Base-by-base conservation (phyloP, 306 rosid species). In the Castanea mollissima region DNA sequence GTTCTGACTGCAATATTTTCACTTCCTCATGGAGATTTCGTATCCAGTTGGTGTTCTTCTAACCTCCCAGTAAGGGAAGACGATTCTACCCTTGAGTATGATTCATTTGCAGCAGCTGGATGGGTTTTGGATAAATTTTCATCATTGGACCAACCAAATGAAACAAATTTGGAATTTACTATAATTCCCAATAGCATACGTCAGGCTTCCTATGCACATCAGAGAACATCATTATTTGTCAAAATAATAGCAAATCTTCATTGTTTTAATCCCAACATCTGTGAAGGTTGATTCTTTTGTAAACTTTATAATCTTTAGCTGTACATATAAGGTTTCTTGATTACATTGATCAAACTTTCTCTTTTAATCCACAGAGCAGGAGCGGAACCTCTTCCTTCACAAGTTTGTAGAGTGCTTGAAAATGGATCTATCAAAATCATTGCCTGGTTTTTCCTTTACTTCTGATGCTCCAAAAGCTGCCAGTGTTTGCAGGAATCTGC, bases 191-290 rank as follows among this genome's bases (percentile, higher is more conserved):
- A 44, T 77, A 84, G 74, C 83, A 85, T 88, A 92, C 84, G 89
- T 54, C 88, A 79, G 82, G 84, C 94, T 80, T 89, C 92, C 65
- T 94, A 91, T 84, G 92, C 90, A 51, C 97, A 94, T 81, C 89
- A 88, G 76, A 92, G 97, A 86, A 91, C 99, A 21, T 89, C 99
- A 74, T 85, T 94, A 75, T 91, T 94, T 84, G 90, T 94, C 86
- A 94, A 94, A 92, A 77, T 94, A 81, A 91, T 94, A 78, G 99
- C 99, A 84, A 94, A 94, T 86, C 99, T 94, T 86, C 99, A 94
- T 83, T 94, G 97, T 87, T 94, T 94, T 72, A 86, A 91, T 82
- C 99, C 99, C 79, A 83, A 74, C 78, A 86, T 94, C 65, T 94
- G 97, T 79, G 92, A 92, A 92, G 99, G 99, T 94, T 81, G 78